phyloP scores from a whole-genome alignment of 495 filamentous ascomycete species.

The Podospora didyma region DNA sequence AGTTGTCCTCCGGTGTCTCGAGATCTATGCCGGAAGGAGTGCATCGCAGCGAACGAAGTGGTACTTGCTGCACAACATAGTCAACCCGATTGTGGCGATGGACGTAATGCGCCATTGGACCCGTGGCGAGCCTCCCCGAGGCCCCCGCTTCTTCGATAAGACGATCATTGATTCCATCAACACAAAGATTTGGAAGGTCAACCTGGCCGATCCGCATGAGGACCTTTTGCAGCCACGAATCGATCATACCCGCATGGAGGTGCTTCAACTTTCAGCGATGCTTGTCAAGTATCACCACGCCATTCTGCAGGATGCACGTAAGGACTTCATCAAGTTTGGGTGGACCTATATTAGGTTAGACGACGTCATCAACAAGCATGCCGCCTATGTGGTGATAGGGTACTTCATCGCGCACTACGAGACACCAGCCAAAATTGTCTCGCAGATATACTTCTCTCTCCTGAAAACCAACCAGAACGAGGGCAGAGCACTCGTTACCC shows the following conservation, averaged over 20 bases:
- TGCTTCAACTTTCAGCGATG: conserved; percentile 89
- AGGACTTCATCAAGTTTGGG: conserved; percentile 97
- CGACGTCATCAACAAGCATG: conserved; percentile 98
- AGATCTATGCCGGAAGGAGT: conserved; percentile 74
- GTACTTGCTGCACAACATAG: conserved; percentile 84
- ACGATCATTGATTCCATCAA: conserved; percentile 87
- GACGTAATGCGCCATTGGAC: conserved; percentile 75
- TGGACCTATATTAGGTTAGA: conserved; percentile 98
- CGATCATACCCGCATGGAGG: conserved; percentile 93
- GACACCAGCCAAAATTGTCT: conserved; percentile 91
- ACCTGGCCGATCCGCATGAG: conserved; percentile 76
- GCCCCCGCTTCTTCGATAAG: conserved; percentile 78
- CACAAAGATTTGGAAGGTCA: conserved; percentile 89
- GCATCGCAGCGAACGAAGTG: conserved; percentile 86
- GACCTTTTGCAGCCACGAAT: conserved; percentile 82
- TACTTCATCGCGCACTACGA: conserved; percentile 98
- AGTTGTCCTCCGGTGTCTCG: conserved; percentile 79
- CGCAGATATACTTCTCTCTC: conserved; percentile 87
- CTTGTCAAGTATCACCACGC: conserved; percentile 88
- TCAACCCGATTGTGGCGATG: conserved; percentile 97
- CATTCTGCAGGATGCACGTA: conserved; percentile 82
- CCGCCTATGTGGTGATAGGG: conserved; percentile 92
- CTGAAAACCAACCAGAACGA: conserved; percentile 93
- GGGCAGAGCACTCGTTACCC: conserved; percentile 85
- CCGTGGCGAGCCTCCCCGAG: conserved; percentile 46